A percentile compares a stretch with the other conserved stretches of the same genome.
Evolutionary conservation across 192 early-diverging fungal species (phyloP).

Genomic region (Coemansia sp.): DNA sequence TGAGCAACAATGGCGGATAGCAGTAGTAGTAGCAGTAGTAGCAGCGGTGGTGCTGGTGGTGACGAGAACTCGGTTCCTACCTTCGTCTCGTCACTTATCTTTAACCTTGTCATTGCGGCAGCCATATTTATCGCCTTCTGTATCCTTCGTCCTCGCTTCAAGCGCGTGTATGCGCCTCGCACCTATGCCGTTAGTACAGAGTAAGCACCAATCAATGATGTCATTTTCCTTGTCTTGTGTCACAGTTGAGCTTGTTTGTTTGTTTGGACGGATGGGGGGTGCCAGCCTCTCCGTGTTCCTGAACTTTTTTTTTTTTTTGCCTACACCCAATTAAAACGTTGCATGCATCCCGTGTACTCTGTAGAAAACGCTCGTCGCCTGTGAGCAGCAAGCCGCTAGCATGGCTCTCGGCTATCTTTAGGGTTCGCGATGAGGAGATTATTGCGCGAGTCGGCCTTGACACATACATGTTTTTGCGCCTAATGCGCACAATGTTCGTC

Average conservation of each 20-base stretch:
- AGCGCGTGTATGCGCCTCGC: constrained; percentile 71
- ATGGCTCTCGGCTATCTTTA: constrained; percentile 62
- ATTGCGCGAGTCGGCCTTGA: constrained; percentile 67
- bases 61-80: constrained; percentile 54
- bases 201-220: background rate
- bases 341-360: background rate
- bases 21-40: background rate
- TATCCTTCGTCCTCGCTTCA: constrained; percentile 64
- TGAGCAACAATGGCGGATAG: constrained; percentile 3
- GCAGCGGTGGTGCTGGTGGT: background rate
- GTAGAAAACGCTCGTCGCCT: constrained; percentile 56
- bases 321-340: background rate
- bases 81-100: constrained; percentile 69
- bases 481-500: constrained; percentile 65
- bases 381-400: constrained; percentile 55
- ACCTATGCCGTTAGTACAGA: constrained; percentile 61
- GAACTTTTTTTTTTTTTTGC: background rate
- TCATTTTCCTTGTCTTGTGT: background rate
- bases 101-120: constrained; percentile 63
- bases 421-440: constrained; percentile 56
- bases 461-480: constrained; percentile 77
- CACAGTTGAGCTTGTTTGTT: background rate
- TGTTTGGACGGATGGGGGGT: background rate
- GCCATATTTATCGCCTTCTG: constrained; percentile 63
- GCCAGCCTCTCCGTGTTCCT: no score